Evolutionary conservation across 345 rosid species (phyloP), one percentile per base, ranked within the genome.

Genomic region (Lenwebbia sp.): DNA sequence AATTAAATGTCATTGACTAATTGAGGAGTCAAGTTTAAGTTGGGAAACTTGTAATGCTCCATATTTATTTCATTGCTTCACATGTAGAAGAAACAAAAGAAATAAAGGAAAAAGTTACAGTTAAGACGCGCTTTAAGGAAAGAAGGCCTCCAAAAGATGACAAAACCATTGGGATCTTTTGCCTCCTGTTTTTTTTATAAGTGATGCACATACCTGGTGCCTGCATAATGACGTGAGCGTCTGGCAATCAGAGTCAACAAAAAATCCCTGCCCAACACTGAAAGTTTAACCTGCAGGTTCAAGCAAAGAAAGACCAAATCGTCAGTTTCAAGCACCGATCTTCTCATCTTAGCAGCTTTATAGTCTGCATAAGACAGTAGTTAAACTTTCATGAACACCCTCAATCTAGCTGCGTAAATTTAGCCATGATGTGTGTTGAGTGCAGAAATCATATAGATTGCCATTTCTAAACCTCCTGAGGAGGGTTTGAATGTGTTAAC

Each of bases 151-250:
- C 26, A 54, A 83, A 83, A 54, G 41, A 30, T 44, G 54, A 47
- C 54, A 41, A 58, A 25, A 54, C 85, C 44, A 33, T 15, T 58
- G 23, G n/a, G 33, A 21, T 19, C 19, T 57, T 8, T 51, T 30
- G 83, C 3, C 25, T 53, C 53, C 25, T 15, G n/a, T 37, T 40
- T 83, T 49, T n/a, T 33, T 10, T 22, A 22, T 51, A 25, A 86
- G 8, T 5, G 54, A 84, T 22, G 78, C 85, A 52, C 85, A 78
- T 85, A 97, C 99, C 99, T 97, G 87, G 99, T 97, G 85, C 99
- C 99, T 86, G 99, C 99, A 90, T 92, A 97, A 90, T 96, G 95
- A 65, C 98, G 94, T 30, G 99, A 97, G 28, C 99, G 94, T 85
- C 99, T 95, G 17, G 99, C 93, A 85, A 97, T 95, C 54, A 97